These are phyloP conservation scores for Porcisia hertigi DNA, from an alignment of 208 protist genomes.

Conservation along the genomic window DNA sequence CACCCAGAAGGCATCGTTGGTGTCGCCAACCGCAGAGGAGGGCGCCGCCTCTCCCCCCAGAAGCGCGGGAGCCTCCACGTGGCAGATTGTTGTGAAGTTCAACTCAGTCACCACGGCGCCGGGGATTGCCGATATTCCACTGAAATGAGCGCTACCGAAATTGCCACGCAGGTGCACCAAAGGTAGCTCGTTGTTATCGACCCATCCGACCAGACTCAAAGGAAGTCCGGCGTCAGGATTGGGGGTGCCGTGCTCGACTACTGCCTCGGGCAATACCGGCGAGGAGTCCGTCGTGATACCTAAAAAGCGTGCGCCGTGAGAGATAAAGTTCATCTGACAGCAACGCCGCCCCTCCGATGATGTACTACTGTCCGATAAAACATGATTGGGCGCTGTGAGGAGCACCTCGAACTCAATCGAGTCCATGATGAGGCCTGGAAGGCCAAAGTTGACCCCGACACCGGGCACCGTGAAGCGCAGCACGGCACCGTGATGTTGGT, in stretches of 20 bases:
- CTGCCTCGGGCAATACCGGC: not conserved
- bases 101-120: conserved; percentile 25
- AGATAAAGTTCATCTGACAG: conserved; percentile 23
- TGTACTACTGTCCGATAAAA: not conserved
- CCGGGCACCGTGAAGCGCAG: conserved; percentile 76
- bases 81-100: conserved; percentile 17
- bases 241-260: not conserved
- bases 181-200: conserved; percentile 22
- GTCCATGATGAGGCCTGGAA: conserved; percentile 47
- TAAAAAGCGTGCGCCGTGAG: conserved; percentile 30
- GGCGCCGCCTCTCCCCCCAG: not conserved
- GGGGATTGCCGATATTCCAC: conserved; percentile 8
- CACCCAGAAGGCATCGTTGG: conserved; percentile 2
- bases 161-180: conserved; percentile 19
- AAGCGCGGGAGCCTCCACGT: not conserved
- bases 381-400: conserved; percentile 4
- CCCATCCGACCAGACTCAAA: conserved; percentile 20
- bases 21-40: not conserved
- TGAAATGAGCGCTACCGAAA: conserved; percentile 19
- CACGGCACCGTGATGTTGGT: conserved; percentile 13
- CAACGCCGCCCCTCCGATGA: not conserved
- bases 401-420: conserved; percentile 72
- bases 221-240: conserved; percentile 6
- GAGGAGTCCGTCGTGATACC: not conserved
- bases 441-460: conserved; percentile 41